Base-by-base conservation (phyloP, 129 eudicot species). In the Scalesia atractyloides region DNA sequence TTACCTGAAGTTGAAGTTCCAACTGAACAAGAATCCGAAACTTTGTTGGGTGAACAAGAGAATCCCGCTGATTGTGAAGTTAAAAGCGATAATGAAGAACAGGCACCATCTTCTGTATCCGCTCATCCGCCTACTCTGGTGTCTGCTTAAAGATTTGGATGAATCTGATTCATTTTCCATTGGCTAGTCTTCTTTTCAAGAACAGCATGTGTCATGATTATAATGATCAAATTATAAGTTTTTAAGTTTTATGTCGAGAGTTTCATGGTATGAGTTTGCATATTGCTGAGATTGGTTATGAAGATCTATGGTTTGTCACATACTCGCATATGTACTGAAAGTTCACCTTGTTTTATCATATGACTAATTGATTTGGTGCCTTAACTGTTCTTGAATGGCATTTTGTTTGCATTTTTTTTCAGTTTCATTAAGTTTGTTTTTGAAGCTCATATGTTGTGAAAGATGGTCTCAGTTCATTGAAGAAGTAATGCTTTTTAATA, bases 121-220 rank as follows among this genome's bases (percentile, higher is more conserved):
- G 83, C 68, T 49, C 77, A 24, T 47, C 18, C 14, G 34, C 77
- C 84, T 69, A 54, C 73, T 30, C 7, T 81, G 58, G n/a, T 69
- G 69, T 81, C 81, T 70, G 41, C 81, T 75, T 75, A 53, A 68
- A 75, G 34, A 12, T 60, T 17, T 12, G 22, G 19, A 26, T 41
- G 52, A 65, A 8, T 17, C 19, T 30, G n/a, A 52, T 3, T 66
- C 41, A 12, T 51, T 47, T 73, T 14, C 19, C 11, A 2, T 58
- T 33, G 8, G 14, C 5, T 79, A n/a, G 33, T 17, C 17, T 56
- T 15, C 26, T 53, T 13, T 75, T 56, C 64, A 33, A 18, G 54
- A 66, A 73, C 78, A 54, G 37, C 66, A 44, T 4, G 16, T 46
- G 68, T 65, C 34, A 43, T 79, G 14, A 17, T 72, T 54, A 48